Evolutionary conservation across 2,329 filamentous ascomycete genomes (phyloP), one percentile per base, ranked within the genome.

Genomic region (Orbilia javanica): DNA sequence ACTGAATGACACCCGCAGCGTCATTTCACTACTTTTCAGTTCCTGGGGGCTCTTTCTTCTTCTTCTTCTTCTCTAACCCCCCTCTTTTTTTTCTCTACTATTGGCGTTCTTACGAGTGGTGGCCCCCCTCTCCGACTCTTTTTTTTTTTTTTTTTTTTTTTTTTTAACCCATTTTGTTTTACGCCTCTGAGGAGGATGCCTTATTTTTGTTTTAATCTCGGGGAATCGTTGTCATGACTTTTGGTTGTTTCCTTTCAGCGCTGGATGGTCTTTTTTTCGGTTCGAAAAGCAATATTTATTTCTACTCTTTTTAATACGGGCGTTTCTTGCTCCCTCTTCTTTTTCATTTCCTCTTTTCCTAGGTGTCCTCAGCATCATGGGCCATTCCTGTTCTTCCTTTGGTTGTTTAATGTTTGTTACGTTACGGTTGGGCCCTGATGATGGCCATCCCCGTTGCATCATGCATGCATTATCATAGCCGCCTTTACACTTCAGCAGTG

Each of bases 101-200:
- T 46, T 27, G 69, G 69, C 69, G 69, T 66, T 72, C 36, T 62
- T 60, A 53, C 69, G 15, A 48, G 18, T 60, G 60, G 60, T 42
- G 69, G 31, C 3, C 4, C n/a, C n/a, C n/a, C n/a, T n/a, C n/a
- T n/a, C n/a, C n/a, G n/a, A n/a, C n/a, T n/a, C n/a, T n/a, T n/a
- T n/a, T n/a, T n/a, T n/a, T n/a, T 73, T 66, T 60, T 60, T 3
- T 8, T 15, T 18, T 7, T 15, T 13, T 42, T 57, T 39, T 52
- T 57, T 65, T 34, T 50, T 46, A 55, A 46, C 25, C n/a, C 29
- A 29, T 42, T 25, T 27, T 7, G 13, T 4, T 15, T 42, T 60
- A 10, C 34, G 34, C 18, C 42, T 60, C 20, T 60, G 22, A 11
- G 7, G 15, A 25, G 13, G 34, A 42, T 29, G 55, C 13, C 31